phyloP scores from a whole-genome alignment of 1,284 basidiomycete species.

The Ustilago cynodontis region DNA sequence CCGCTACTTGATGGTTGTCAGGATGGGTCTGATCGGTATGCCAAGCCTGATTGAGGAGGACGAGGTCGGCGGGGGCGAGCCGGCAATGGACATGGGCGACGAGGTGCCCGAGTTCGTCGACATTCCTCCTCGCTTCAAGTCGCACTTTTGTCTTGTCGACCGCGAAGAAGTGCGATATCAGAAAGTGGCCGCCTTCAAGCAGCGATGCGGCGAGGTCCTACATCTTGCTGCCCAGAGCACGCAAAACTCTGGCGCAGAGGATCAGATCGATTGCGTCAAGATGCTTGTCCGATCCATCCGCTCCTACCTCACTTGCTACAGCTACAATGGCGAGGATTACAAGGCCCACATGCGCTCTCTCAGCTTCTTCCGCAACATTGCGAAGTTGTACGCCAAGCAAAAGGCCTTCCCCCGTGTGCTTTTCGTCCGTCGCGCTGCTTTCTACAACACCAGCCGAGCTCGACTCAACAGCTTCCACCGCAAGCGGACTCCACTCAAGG shows the following conservation, averaged over 20 bases:
- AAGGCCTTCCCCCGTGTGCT: conserved; percentile 81
- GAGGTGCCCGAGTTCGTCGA: conserved; percentile 78
- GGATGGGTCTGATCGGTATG: conserved; percentile 80
- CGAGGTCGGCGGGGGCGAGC: conserved; percentile 74
- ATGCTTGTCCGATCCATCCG: conserved; percentile 71
- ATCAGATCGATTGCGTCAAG: conserved; percentile 89
- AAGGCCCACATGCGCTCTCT: conserved; percentile 58
- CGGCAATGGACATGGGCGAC: conserved; percentile 76
- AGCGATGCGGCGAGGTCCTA: conserved; percentile 79
- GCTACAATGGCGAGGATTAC: conserved; percentile 68
- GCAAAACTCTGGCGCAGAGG: conserved; percentile 77
- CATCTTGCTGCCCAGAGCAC: conserved; percentile 77
- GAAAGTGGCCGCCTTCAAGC: conserved; percentile 76
- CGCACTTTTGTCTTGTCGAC: conserved; percentile 82
- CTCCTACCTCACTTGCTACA: conserved; percentile 63
- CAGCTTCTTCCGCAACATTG: conserved; percentile 62
- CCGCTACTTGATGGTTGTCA: conserved; percentile 76
- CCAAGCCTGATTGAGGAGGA: conserved; percentile 75
- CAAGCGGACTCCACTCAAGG: conserved; percentile 82
- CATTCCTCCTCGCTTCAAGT: conserved; percentile 70
- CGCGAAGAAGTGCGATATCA: conserved; percentile 82
- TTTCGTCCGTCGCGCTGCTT: conserved; percentile 82
- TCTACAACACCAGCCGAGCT: conserved; percentile 74
- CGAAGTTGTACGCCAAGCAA: conserved; percentile 79
- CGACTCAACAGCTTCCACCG: conserved; percentile 86